These are phyloP conservation scores for Infundibulicybe gibba DNA, from an alignment of 768 basidiomycete species.

Conservation along the genomic window DNA sequence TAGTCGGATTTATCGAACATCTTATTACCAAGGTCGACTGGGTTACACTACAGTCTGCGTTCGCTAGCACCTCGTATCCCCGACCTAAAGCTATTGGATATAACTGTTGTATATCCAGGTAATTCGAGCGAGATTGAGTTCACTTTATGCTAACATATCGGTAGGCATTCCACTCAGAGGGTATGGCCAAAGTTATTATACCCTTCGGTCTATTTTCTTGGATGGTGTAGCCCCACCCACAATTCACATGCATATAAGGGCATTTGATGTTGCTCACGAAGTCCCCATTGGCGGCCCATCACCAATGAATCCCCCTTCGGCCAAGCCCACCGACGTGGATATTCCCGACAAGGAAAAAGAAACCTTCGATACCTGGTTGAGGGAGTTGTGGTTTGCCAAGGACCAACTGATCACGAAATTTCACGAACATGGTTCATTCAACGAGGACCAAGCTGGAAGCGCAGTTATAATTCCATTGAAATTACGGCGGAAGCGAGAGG, in stretches of 20 bases:
- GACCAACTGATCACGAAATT: constrained; percentile 74
- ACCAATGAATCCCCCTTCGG: constrained; percentile 1
- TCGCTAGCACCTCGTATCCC: constrained; percentile 77
- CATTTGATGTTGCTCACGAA: constrained; percentile 63
- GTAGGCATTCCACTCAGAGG: constrained; percentile 72
- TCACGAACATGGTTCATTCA: constrained; percentile 48
- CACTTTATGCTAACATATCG: constrained; percentile 5
- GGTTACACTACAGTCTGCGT: constrained; percentile 80
- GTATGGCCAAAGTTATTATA: constrained; percentile 89
- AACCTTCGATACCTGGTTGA: constrained; percentile 80
- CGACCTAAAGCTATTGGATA: constrained; percentile 78
- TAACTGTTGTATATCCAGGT: constrained; percentile 93
- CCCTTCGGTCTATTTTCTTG: constrained; percentile 84
- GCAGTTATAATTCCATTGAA: constrained; percentile 56
- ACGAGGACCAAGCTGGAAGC: constrained; percentile 13
- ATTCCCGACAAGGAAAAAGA: constrained; percentile 55
- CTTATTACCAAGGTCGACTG: constrained; percentile 92
- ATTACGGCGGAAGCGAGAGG: constrained; percentile 50
- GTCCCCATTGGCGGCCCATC: constrained; percentile 62
- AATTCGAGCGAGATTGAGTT: constrained; percentile 10
- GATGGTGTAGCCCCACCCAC: constrained; percentile 77
- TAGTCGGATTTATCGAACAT: constrained; percentile 77
- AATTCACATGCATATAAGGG: constrained; percentile 83
- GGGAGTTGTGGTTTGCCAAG: constrained; percentile 80
- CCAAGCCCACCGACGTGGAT: constrained; percentile 37